phyloP scores from a whole-genome alignment of 2,329 filamentous ascomycete species.

The Monilinia fructigena region DNA sequence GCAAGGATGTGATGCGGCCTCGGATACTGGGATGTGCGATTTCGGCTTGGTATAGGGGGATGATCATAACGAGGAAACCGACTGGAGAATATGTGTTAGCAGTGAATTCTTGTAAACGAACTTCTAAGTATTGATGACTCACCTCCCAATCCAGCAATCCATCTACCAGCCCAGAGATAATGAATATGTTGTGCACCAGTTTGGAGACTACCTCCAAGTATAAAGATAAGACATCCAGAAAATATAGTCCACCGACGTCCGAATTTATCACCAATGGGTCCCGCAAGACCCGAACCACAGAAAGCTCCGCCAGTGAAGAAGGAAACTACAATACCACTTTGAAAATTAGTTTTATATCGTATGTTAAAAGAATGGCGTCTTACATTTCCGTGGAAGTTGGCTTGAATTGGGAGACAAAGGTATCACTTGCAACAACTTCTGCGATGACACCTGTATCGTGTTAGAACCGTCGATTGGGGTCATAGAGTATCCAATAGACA shows the following conservation, averaged over 20 bases:
- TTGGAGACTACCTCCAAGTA: constrained; percentile 70
- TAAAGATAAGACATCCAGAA: constrained; percentile 68
- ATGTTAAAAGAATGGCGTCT: constrained; percentile 4
- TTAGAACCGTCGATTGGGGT: constrained; percentile 25
- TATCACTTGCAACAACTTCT: constrained; percentile 47
- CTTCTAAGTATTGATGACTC: background rate
- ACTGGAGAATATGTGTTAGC: background rate
- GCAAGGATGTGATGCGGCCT: constrained; percentile 67
- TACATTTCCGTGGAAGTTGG: constrained; percentile 38
- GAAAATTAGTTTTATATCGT: background rate
- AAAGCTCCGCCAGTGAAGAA: constrained; percentile 67
- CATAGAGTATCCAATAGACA: constrained; percentile 40
- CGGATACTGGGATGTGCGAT: constrained; percentile 76
- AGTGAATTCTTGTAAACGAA: no score
- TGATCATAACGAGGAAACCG: constrained; percentile 27
- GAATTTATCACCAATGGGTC: constrained; percentile 55
- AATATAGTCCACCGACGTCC: constrained; percentile 72
- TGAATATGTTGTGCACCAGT: constrained; percentile 59
- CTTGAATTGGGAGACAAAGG: constrained; percentile 46
- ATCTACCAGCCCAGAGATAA: constrained; percentile 69
- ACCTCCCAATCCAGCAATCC: constrained; percentile 63
- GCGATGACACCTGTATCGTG: constrained; percentile 30
- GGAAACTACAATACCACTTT: constrained; percentile 69
- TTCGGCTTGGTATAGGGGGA: constrained; percentile 59
- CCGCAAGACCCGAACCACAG: constrained; percentile 56